Evolutionary conservation across 805 yeast genomes (phyloP).

Genomic region (Lipomyces mesembrius): DNA sequence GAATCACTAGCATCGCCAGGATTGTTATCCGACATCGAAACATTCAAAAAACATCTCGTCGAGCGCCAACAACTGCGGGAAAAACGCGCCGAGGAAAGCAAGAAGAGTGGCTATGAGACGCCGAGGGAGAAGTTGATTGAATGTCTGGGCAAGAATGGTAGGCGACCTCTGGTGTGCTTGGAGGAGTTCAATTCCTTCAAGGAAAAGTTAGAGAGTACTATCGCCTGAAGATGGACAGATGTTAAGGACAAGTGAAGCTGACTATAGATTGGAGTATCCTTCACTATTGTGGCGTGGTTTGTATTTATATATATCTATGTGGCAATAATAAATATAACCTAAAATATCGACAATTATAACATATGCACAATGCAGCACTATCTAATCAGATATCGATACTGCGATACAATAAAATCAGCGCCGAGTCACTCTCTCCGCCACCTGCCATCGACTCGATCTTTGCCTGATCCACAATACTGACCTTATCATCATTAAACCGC

Average conservation of each 20-base stretch:
- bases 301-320: background rate
- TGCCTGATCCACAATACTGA: slow-evolving; percentile 73
- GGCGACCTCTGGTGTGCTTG: slow-evolving; percentile 77
- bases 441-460: slow-evolving; percentile 87
- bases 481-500: slow-evolving; percentile 93
- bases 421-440: slow-evolving; percentile 97
- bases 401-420: slow-evolving; percentile 83
- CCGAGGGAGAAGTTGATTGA: slow-evolving; percentile 55
- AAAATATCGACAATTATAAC: slow-evolving; percentile 12
- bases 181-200: slow-evolving; percentile 75
- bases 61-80: slow-evolving; percentile 41
- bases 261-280: slow-evolving; percentile 5
- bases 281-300: background rate
- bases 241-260: background rate
- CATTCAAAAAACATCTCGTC: slow-evolving; percentile 30
- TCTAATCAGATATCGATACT: slow-evolving; percentile 64
- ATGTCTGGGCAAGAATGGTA: slow-evolving; percentile 63
- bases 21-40: slow-evolving; percentile 25
- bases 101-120: slow-evolving; percentile 19
- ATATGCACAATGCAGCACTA: slow-evolving; percentile 2
- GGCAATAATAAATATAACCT: background rate
- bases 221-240: background rate
- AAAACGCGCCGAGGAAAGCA: slow-evolving; percentile 48
- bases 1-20: slow-evolving; percentile 34
- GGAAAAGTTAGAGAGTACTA: slow-evolving; percentile 51